Evolutionary conservation across 306 rosid genomes (phyloP).

Genomic region (Malus fusca): DNA sequence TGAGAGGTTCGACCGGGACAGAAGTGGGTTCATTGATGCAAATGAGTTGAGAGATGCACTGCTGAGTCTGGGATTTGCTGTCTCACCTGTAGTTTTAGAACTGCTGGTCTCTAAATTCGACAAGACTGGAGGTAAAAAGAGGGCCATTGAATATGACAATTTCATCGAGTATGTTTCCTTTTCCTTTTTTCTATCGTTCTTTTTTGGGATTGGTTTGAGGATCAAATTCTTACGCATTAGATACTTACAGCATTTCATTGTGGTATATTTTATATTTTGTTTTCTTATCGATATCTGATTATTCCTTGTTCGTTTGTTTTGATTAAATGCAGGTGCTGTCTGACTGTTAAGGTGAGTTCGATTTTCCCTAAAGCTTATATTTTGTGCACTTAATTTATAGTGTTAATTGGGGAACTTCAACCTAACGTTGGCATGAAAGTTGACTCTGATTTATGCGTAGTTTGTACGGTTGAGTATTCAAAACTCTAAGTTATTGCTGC

Average conservation of each 20-base stretch:
- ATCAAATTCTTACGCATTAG: not conserved
- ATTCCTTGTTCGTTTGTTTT: conserved; percentile 11
- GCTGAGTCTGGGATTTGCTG: conserved; percentile 72
- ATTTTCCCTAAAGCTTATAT: not conserved
- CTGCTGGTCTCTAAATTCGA: conserved; percentile 90
- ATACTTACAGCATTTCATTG: not conserved
- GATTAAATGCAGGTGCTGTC: conserved; percentile 79
- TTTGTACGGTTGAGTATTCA: not conserved
- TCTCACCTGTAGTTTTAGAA: conserved; percentile 71
- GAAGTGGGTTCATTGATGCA: conserved; percentile 81
- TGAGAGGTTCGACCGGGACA: conserved; percentile 80
- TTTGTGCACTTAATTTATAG: not conserved
- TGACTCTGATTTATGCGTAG: not conserved
- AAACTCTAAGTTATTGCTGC: not conserved
- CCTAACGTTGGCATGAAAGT: not conserved
- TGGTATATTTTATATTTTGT: not conserved
- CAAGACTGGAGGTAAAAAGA: conserved; percentile 72
- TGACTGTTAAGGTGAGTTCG: conserved; percentile 82
- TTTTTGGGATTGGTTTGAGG: not conserved
- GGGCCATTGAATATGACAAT: conserved; percentile 86
- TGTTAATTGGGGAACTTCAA: not conserved
- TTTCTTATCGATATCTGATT: conserved; percentile 3
- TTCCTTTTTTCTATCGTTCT: not conserved
- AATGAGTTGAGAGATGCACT: conserved; percentile 82
- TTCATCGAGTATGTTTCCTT: conserved; percentile 66